Conservation (phyloP, 1,139 yeast species). For the Pichia inconspicua region DNA sequence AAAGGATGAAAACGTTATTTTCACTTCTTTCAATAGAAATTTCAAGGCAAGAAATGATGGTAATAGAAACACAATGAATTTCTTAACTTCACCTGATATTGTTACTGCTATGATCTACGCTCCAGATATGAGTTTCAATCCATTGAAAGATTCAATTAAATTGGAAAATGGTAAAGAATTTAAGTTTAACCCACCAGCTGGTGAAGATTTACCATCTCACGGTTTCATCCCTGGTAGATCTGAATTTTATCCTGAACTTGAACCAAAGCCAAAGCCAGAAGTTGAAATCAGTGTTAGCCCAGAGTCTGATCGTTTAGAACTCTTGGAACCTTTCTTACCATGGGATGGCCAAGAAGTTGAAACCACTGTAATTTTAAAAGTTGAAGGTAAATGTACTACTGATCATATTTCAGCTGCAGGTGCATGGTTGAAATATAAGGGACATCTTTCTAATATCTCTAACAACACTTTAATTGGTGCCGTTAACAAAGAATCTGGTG, state of each 20-base stretch:
- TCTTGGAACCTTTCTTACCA: conserved; percentile 78
- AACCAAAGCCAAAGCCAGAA: conserved; percentile 64
- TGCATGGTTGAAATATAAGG: conserved; percentile 98
- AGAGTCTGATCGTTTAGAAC: conserved; percentile 69
- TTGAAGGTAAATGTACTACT: conserved; percentile 96
- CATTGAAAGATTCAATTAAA: conserved; percentile 66
- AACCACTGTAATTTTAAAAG: conserved; percentile 73
- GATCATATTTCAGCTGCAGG: conserved; percentile 99
- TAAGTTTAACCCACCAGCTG: conserved; percentile 73
- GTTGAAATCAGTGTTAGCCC: conserved; percentile 73
- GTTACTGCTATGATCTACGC: conserved; percentile 96
- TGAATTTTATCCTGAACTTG: conserved; percentile 76
- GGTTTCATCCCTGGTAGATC: conserved; percentile 82
- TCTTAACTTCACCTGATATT: conserved; percentile 91
- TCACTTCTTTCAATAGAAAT: conserved; percentile 94
- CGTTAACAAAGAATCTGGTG: conserved; percentile 92
- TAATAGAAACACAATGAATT: conserved; percentile 93
- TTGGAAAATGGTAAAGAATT: conserved; percentile 61
- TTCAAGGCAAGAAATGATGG: conserved; percentile 97
- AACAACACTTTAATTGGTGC: conserved; percentile 96
- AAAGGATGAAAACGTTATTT: conserved; percentile 73
- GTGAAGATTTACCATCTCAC: conserved; percentile 71
- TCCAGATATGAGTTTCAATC: conserved; percentile 84
- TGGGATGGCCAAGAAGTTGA: conserved; percentile 81
- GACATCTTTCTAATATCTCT: conserved; percentile 92